Base-by-base conservation (phyloP, 495 filamentous ascomycete species). In the Sordaria brevicollis region DNA sequence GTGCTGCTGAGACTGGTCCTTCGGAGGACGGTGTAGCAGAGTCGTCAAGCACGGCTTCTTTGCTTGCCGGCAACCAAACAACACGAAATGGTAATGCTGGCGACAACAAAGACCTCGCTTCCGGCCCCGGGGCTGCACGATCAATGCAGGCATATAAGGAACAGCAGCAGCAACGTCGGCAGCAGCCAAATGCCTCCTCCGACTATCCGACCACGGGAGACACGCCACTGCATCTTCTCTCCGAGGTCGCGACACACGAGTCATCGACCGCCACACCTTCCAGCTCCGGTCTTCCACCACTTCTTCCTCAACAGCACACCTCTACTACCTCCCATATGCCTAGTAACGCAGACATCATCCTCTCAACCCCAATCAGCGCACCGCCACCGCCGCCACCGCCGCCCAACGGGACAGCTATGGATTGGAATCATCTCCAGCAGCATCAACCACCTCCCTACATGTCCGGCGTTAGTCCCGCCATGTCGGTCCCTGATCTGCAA, bases 191-290 rank as follows among this genome's bases (percentile, higher is more conserved):
- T 17, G 49, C 49, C 6, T 62, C 49, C 6, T 62, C 49, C 25
- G 69, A 69, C 68, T 79, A 75, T 43, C 70, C 73, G 17, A 73
- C 75, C 65, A 76, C 78, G 3, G 79, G 80, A 19, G 86, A 85
- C 71, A 88, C 86, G 0, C 87, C 86, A 0, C 81, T 91, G 15
- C 88, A 91, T 67, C 76, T 92, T 8, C 83, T 92, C 17, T 91
- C 89, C 68, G 89, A 91, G 74, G 85, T 91, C 38, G 89, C 89
- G 34, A 88, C 87, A 70, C 85, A 85, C 15, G 83, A 89, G 43
- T 79, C 80, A n/a, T 76, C 13, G 39, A 71, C 66, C 43, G n/a
- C 35, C 37, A 21, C 66, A n/a, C 65, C 54, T n/a, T 9, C 68
- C 11, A 73, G 65, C 54, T 3, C 65, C 17, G 70, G 67, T 62